phyloP scores from a whole-genome alignment of 208 protist genomes.

The Crithidia mellificae region DNA sequence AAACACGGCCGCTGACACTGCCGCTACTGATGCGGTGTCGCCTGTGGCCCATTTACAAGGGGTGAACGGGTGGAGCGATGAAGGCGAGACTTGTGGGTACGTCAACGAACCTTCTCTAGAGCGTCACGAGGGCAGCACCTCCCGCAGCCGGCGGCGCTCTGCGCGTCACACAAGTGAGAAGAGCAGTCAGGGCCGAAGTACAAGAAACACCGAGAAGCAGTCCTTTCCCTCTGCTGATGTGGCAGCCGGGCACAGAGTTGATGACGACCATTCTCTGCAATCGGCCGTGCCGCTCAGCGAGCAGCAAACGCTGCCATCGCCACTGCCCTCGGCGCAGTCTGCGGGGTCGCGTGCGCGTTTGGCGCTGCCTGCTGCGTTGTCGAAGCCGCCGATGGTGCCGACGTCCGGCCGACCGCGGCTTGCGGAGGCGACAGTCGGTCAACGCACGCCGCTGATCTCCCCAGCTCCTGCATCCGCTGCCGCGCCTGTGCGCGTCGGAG shows the following conservation, averaged over 20 bases:
- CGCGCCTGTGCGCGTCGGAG: neutral
- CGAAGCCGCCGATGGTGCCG: conserved; percentile 24
- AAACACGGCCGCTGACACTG: neutral
- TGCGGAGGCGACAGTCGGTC: neutral
- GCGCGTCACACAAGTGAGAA: too few relatives aligned
- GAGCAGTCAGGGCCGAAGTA: too few relatives aligned
- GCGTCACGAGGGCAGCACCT: too few relatives aligned
- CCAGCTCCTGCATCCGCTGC: neutral
- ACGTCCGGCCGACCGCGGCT: neutral
- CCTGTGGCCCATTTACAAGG: neutral
- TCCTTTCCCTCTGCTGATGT: too few relatives aligned
- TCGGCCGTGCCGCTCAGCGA: too few relatives aligned
- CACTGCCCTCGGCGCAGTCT: neutral
- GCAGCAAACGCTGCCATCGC: too few relatives aligned
- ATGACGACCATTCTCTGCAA: too few relatives aligned
- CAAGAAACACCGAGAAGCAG: too few relatives aligned
- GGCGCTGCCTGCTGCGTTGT: conserved; percentile 8
- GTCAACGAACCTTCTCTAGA: too few relatives aligned
- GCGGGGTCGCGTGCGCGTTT: conserved; percentile 6
- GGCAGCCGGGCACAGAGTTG: too few relatives aligned
- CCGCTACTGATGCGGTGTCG: neutral
- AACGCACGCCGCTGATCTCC: neutral
- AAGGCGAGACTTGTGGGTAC: too few relatives aligned
- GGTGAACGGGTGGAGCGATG: neutral
- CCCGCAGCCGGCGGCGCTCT: too few relatives aligned